Percentiles rank a stretch among this genome's conserved stretches.
These are phyloP conservation scores for Chytriomyces sp. DNA, from an alignment of 192 early-diverging fungal species.

Conservation along the genomic window DNA sequence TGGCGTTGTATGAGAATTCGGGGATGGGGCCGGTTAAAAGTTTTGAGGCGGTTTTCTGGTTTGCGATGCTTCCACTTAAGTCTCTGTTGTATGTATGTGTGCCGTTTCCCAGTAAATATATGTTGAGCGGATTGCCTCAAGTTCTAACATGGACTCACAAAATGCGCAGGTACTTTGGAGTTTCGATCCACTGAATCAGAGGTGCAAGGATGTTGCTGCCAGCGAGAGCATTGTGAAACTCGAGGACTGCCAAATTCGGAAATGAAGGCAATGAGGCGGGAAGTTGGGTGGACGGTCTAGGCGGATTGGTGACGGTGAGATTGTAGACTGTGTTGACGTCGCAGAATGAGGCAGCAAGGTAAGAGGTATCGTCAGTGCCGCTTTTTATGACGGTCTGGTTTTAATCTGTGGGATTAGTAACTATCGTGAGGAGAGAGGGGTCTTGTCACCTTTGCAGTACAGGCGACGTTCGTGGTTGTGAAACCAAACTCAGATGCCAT, in stretches of 20 bases:
- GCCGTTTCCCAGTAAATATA: not conserved
- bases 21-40: slow-evolving; percentile 21
- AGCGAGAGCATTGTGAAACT: slow-evolving; percentile 16
- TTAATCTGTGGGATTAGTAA: not conserved
- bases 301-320: slow-evolving; percentile 22
- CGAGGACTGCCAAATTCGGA: not conserved
- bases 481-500: slow-evolving; percentile 22
- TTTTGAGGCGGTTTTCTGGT: slow-evolving; percentile 1
- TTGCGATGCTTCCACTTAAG: not conserved
- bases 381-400: slow-evolving; percentile 12
- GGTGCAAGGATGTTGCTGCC: not conserved
- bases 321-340: slow-evolving; percentile 16
- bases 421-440: not conserved
- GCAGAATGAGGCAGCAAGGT: slow-evolving; percentile 20
- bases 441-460: not conserved
- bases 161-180: slow-evolving; percentile 20
- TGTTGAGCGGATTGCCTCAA: too few relatives aligned
- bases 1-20: not conserved
- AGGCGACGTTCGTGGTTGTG: not conserved
- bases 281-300: slow-evolving; percentile 4
- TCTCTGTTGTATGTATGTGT: not conserved
- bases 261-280: not conserved
- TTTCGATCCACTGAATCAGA: not conserved
- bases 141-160: not conserved
- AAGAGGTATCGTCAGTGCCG: not conserved